A percentile compares a stretch with the other conserved stretches of the same genome.
phyloP scores from a whole-genome alignment of 1,284 basidiomycete genomes.

The Cutaneotrichosporon arboriforme region DNA sequence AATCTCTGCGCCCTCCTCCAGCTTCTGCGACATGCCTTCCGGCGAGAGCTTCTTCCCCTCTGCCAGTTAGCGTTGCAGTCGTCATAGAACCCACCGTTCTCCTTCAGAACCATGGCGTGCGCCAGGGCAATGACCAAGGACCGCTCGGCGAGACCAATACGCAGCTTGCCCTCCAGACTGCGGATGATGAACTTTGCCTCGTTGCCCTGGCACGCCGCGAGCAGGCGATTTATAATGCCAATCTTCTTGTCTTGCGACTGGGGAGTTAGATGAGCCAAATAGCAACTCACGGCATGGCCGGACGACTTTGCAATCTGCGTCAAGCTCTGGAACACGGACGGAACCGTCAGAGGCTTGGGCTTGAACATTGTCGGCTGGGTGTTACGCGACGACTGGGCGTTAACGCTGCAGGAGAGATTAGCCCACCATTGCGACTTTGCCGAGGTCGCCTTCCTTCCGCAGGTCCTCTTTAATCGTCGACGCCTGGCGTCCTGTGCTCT shows the following conservation, averaged over 20 bases:
- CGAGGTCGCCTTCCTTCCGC: conserved; percentile 90
- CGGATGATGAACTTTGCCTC: conserved; percentile 94
- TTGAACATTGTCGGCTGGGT: conserved; percentile 94
- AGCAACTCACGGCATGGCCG: conserved; percentile 66
- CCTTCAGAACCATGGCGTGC: conserved; percentile 74
- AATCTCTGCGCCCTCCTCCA: conserved; percentile 73
- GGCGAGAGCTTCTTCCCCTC: conserved; percentile 62
- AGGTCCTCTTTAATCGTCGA: conserved; percentile 83
- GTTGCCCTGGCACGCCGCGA: conserved; percentile 79
- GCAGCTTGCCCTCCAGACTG: conserved; percentile 91
- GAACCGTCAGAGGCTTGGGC: conserved; percentile 81
- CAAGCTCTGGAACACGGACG: conserved; percentile 77
- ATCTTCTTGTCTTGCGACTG: conserved; percentile 93
- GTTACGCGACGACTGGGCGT: conserved; percentile 74
- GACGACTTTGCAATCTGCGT: conserved; percentile 78
- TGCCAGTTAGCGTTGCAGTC: conserved; percentile 47
- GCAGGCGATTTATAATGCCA: conserved; percentile 86
- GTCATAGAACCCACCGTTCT: conserved; percentile 54
- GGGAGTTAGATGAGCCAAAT: not conserved
- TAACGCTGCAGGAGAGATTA: not conserved
- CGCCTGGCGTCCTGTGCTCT: conserved; percentile 83
- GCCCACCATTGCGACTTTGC: conserved; percentile 84
- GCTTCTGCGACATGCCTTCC: conserved; percentile 65
- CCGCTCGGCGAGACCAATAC: conserved; percentile 94
- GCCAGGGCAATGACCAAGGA: conserved; percentile 84